Conservation (phyloP, 306 rosid genomes). For the Fragaria nilgerrensis region DNA sequence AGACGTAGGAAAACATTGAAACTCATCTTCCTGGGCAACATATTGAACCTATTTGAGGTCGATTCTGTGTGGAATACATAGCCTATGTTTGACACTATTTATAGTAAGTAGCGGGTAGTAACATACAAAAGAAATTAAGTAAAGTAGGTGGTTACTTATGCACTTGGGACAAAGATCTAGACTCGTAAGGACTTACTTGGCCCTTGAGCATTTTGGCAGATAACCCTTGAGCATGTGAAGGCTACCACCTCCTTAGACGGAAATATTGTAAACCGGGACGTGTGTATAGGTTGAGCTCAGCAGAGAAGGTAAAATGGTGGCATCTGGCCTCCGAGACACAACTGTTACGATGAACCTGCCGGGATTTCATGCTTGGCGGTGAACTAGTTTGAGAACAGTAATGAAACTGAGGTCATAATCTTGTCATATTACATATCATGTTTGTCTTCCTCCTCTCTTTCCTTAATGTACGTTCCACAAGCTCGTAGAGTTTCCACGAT, state of each 20-base stretch:
- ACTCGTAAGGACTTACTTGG: background rate
- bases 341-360: background rate
- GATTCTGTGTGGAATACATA: background rate
- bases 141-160: background rate
- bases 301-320: background rate
- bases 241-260: background rate
- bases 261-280: background rate
- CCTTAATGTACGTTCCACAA: background rate
- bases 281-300: conserved; percentile 1
- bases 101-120: background rate
- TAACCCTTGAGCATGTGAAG: background rate
- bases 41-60: background rate
- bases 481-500: background rate
- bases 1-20: background rate
- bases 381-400: background rate
- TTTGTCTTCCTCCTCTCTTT: background rate
- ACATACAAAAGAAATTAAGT: background rate
- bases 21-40: conserved; percentile 7
- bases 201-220: background rate
- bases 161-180: background rate
- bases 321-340: background rate
- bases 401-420: background rate
- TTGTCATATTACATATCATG: background rate
- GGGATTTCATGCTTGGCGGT: background rate
- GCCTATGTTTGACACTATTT: background rate